Evolutionary conservation across 345 rosid genomes (phyloP).

Genomic region (Acer negundo): DNA sequence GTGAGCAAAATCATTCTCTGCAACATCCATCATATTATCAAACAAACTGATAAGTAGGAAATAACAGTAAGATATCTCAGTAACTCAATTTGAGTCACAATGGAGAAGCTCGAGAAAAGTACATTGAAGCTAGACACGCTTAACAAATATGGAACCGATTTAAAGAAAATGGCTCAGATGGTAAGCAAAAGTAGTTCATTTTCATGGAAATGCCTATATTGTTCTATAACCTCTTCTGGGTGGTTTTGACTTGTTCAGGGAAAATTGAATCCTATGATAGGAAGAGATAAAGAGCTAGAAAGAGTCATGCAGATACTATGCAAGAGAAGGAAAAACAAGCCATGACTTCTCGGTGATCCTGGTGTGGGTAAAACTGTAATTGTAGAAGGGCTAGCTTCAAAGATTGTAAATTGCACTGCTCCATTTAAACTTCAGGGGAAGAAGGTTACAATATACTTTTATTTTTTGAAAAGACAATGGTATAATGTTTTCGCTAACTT

Average conservation of each 20-base stretch:
- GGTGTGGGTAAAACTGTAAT: constrained; percentile 41
- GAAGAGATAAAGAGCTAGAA: constrained; percentile 19
- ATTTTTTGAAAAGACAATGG: too few species aligned
- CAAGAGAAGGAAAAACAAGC: constrained; percentile 32
- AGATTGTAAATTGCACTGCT: constrained; percentile 1
- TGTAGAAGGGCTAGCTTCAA: constrained; percentile 29
- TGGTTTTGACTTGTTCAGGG: constrained; percentile 6
- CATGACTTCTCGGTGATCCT: constrained; percentile 36
- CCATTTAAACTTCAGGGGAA: constrained; percentile 25
- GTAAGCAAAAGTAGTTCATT: constrained; percentile 9
- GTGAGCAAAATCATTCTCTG: too few species aligned
- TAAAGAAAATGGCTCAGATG: constrained; percentile 9
- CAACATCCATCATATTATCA: background rate
- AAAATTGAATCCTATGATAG: constrained; percentile 25
- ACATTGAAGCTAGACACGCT: background rate
- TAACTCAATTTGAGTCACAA: background rate
- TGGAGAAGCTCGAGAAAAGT: constrained; percentile 24
- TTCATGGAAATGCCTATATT: background rate
- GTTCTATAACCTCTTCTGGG: too few species aligned
- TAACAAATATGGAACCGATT: constrained; percentile 20
- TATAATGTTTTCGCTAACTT: background rate
- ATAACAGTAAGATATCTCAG: background rate
- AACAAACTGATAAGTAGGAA: background rate
- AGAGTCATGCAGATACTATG: constrained; percentile 25
- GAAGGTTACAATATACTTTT: constrained; percentile 16